Conservation (phyloP, 2,329 filamentous ascomycete genomes). For the Paecilomyces dactylethromorphus region DNA sequence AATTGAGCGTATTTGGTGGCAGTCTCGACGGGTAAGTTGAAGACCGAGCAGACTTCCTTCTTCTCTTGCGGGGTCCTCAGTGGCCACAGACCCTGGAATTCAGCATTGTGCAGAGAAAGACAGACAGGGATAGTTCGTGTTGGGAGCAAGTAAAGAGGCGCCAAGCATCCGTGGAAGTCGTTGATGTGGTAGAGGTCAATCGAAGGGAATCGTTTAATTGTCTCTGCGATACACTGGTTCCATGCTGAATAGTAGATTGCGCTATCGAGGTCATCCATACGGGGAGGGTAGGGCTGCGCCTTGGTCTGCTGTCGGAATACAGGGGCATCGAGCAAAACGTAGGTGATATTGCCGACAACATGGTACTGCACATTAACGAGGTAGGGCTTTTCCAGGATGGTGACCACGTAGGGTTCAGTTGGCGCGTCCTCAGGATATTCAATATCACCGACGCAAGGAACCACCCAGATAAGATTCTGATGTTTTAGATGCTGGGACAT, state of each 20-base stretch:
- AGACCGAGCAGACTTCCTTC: slow-evolving; percentile 53
- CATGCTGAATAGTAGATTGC: slow-evolving; percentile 58
- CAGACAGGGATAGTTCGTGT: slow-evolving; percentile 27
- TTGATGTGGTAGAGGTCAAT: slow-evolving; percentile 55
- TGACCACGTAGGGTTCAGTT: neutral
- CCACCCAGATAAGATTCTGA: slow-evolving; percentile 11
- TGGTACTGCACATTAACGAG: slow-evolving; percentile 55
- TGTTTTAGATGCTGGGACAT: slow-evolving; percentile 56
- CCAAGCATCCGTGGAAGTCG: slow-evolving; percentile 52
- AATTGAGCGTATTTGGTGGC: slow-evolving; percentile 54
- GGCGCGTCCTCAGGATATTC: neutral
- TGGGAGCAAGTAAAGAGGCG: slow-evolving; percentile 52
- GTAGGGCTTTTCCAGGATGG: slow-evolving; percentile 49
- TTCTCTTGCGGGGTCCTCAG: slow-evolving; percentile 50
- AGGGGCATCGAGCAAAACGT: slow-evolving; percentile 54
- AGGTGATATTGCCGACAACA: slow-evolving; percentile 53
- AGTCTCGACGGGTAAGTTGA: slow-evolving; percentile 48
- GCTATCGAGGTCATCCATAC: slow-evolving; percentile 57
- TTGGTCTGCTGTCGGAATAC: slow-evolving; percentile 55
- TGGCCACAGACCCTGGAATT: slow-evolving; percentile 58
- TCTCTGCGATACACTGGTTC: slow-evolving; percentile 57
- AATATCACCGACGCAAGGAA: neutral
- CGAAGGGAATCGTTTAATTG: slow-evolving; percentile 48
- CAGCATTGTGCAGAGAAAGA: slow-evolving; percentile 56
- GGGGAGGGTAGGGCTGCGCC: slow-evolving; percentile 52